Base-by-base conservation (phyloP, 257 asterid genomes). In the Osmanthus fragrans region DNA sequence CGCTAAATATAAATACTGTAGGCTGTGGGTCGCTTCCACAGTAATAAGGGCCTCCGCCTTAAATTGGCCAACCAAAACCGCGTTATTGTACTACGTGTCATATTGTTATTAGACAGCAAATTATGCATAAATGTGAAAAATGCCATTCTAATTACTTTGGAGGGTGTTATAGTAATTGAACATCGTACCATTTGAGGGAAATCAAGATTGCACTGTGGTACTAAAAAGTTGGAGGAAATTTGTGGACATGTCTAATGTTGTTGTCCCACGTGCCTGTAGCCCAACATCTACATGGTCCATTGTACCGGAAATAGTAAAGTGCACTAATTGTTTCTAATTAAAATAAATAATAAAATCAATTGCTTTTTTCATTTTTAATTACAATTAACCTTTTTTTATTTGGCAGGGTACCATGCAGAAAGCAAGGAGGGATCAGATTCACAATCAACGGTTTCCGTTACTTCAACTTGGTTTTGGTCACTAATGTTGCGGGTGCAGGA, bases 401-500 rank as follows among this genome's bases (percentile, higher is more conserved):
- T 32, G 3, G 12, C 87, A 87, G 91, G 78, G 85, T 87, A 12
- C 72, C 92, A 0, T 89, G 94, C 80, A 79, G 83, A 71, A 91
- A 88, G 73, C 72, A 29, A 34, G 93, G 97, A 25, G 97, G 96
- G 19, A 83, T 90, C 18, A 81, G 97, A 30, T 90, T 85, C 88
- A 90, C 97, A n/a, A 54, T 92, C 23, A 88, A 89, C 60, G 97
- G 97, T 23, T 86, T 84, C 83, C 84, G 86, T 60, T 92, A 84
- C 94, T 92, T 92, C 84, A 89, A 88, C 89, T 73, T 92, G 68
- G 88, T 90, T 32, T 70, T 90, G 72, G 73, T 92, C 39, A 90
- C 85, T 58, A 92, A 90, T 70, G 97, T 92, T 1, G 97, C 92
- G 10, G 97, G 97, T 7, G 96, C 96, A 19, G 97, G 96, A 0